Base-by-base conservation (phyloP, 129 eudicot species). In the Apium graveolens region DNA sequence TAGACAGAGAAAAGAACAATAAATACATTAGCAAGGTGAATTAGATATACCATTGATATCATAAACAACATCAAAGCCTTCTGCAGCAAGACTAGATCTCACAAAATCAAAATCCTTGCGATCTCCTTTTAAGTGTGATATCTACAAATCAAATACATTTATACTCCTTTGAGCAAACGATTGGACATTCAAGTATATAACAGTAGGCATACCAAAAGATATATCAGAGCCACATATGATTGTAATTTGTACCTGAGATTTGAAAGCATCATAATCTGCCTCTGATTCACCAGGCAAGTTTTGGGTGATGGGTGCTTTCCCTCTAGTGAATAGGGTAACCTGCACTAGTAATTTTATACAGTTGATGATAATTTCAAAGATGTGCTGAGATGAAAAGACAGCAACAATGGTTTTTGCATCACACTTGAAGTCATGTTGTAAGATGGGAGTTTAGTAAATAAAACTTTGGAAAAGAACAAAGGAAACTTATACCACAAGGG, bases 91-190 rank as follows among this genome's bases (percentile, higher is more conserved):
- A 81, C 96, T 91, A 62, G 92, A 81, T 80, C 80, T 91, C 73
- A 94, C 98, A 66, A 90, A 91, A 21, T 95, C 96, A 78, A 53
- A 91, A 78, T 95, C 98, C 84, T 91, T 86, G 76, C 97, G 87
- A 82, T 94, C 98, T 80, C 98, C 98, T 87, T 94, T 94, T 84
- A 94, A 83, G 91, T 94, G 98, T 81, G 87, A 87, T 77, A 94
- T 84, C 98, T 94, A 80, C 76, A 83, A 76, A 7, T 20, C 24
- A 60, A 43, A 84, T 9, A 77, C 70, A 78, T 43, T 76, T 66
- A 5, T 65, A 69, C 48, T 44, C 44, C 24, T 21, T 14, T 44
- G 32, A 13, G 39, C 38, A 76, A 17, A 24, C 39, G 7, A 12
- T 14, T 66, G 72, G 72, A 66, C 72, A 66, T 12, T 66, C 6